Conservation (phyloP, 83 land plant genomes). For the Picea abies region DNA sequence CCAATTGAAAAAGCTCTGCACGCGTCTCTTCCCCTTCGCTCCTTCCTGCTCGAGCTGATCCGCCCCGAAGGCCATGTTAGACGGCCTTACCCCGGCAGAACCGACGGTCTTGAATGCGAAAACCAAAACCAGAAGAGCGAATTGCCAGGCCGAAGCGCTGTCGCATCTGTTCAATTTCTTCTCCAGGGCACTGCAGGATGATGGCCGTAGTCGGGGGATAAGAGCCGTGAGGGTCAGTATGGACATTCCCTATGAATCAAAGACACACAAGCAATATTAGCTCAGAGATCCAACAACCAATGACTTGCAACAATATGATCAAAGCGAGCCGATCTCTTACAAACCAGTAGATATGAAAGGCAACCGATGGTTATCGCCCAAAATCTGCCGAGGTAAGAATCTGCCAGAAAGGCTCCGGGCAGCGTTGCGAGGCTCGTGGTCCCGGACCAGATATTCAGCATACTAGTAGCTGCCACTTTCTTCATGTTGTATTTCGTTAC, state of each 20-base stretch:
- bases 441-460: constrained; percentile 24
- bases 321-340: no score
- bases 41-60: constrained; percentile 41
- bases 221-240: constrained; percentile 13
- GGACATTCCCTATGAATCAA: constrained; percentile 33
- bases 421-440: constrained; percentile 31
- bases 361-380: constrained; percentile 20
- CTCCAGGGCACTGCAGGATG: constrained; percentile 14
- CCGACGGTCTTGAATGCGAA: constrained; percentile 27
- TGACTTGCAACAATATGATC: no score
- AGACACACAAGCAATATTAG: no score
- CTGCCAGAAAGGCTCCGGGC: constrained; percentile 34
- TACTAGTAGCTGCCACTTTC: constrained; percentile 19
- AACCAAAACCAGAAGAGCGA: constrained; percentile 22
- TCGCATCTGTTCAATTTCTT: neutral
- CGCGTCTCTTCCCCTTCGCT: neutral
- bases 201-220: constrained; percentile 36
- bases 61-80: constrained; percentile 46
- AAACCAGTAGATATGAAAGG: constrained; percentile 24
- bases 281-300: no score
- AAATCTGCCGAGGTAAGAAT: constrained; percentile 36
- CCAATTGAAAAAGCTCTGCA: constrained; percentile 41
- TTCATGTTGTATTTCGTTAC: constrained; percentile 27
- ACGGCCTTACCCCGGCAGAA: constrained; percentile 41
- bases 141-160: constrained; percentile 14